Evolutionary conservation across 2,329 filamentous ascomycete genomes (phyloP).

Genomic region (Apiospora koreana): DNA sequence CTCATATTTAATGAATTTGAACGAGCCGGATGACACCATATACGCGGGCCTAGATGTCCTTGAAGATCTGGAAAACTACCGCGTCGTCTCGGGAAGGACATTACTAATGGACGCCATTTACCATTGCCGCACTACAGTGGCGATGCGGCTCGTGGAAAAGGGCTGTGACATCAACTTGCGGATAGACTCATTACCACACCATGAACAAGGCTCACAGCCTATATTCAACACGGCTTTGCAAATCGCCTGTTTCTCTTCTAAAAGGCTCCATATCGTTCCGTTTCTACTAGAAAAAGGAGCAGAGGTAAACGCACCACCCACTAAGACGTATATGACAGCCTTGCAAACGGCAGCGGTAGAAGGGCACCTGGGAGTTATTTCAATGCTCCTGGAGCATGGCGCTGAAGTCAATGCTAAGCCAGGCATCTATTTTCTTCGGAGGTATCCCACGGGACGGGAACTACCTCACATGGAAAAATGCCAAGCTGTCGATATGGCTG

Average conservation of each 20-base stretch:
- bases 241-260: neutral
- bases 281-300: neutral
- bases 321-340: neutral
- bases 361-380: neutral
- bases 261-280: too few relatives aligned
- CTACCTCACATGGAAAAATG: too few relatives aligned
- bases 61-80: neutral
- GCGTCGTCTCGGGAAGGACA: accelerated
- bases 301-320: neutral
- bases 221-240: neutral
- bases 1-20: neutral
- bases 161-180: neutral
- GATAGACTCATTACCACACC: neutral
- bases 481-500: neutral
- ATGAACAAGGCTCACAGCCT: neutral
- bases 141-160: neutral
- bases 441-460: too few relatives aligned
- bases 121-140: neutral
- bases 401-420: neutral
- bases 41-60: neutral
- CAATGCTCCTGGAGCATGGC: neutral
- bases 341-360: neutral
- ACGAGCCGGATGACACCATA: neutral
- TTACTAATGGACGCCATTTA: neutral
- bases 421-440: neutral